Base-by-base conservation (phyloP, 2,329 filamentous ascomycete species). In the Plenodomus lindquistii region DNA sequence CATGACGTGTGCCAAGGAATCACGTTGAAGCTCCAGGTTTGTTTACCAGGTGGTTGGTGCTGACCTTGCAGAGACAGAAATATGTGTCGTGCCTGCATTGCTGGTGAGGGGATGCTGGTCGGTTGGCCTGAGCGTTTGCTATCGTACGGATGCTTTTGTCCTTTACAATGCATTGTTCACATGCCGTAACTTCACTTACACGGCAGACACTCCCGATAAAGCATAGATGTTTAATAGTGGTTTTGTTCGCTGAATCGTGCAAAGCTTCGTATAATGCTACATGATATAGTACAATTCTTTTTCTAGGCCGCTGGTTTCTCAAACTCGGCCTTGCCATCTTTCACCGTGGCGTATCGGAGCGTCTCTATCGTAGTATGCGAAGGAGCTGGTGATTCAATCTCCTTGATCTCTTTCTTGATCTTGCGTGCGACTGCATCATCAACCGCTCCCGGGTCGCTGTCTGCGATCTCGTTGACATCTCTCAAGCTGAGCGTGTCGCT, bases 401-500 rank as follows among this genome's bases (percentile, higher is more conserved):
- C 62, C 49, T 66, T 70, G 52, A 71, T 66, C 37, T 71, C 68
- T n/a, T 68, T 62, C 20, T 62, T 60, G 48, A 71, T 71, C 48
- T 70, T 71, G 16, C 60, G 57, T 1, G 62, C 41, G 1, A 70
- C 65, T 2, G 85, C 85, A 29, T 83, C 77, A 2, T 84, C 77
- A 0, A 89, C 81, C 1, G 81, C 79, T 1, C 92, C 93, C 0
- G 90, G 84, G 24, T 91, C 88, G 5, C 85, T 79, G 66, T 92
- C 87, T 0, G 93, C 93, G 52, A 97, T 89, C 74, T 97, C 94
- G 59, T 96, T 92, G 46, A 97, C 83, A 58, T 99, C 87, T 41
- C 86, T 82, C 21, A 81, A 79, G 4, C 86, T 89, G 57, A 99
- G 77, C 2, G 89, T 83, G 57, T 99, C 93, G 44, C 84, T 85